Conservation (phyloP, 768 basidiomycete species). For the Tricholoma saponaceum region DNA sequence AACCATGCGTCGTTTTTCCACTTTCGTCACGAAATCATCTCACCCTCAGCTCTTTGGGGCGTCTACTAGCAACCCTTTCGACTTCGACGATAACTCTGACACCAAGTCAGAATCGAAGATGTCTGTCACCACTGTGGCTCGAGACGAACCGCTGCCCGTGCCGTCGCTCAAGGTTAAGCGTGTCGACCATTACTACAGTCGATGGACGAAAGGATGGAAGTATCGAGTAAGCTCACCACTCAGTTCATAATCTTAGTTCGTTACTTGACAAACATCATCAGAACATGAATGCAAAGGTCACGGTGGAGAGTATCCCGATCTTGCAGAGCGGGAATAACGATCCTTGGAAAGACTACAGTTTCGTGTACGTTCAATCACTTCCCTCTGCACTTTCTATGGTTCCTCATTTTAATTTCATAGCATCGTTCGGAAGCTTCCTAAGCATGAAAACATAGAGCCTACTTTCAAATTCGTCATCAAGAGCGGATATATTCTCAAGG, state of each 20-base stretch:
- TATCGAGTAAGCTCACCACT: constrained; percentile 38
- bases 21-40: constrained; percentile 6
- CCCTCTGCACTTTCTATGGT: neutral
- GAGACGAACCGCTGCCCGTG: constrained; percentile 33
- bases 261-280: constrained; percentile 11
- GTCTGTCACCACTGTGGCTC: constrained; percentile 20
- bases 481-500: constrained; percentile 52
- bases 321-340: constrained; percentile 40
- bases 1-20: constrained; percentile 19
- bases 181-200: constrained; percentile 56
- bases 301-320: constrained; percentile 41
- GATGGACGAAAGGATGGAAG: constrained; percentile 55
- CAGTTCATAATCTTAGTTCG: neutral
- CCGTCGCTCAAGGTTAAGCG: constrained; percentile 56
- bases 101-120: constrained; percentile 24
- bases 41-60: neutral
- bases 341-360: constrained; percentile 53
- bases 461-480: constrained; percentile 54
- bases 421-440: constrained; percentile 48
- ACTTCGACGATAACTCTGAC: constrained; percentile 13
- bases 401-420: constrained; percentile 20
- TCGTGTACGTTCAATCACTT: constrained; percentile 35
- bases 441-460: constrained; percentile 33
- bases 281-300: constrained; percentile 53
- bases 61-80: neutral